Percentiles rank a stretch among this genome's conserved stretches.
phyloP scores from a whole-genome alignment of 2,329 filamentous ascomycete species.

The Zasmidium citrigriseum region DNA sequence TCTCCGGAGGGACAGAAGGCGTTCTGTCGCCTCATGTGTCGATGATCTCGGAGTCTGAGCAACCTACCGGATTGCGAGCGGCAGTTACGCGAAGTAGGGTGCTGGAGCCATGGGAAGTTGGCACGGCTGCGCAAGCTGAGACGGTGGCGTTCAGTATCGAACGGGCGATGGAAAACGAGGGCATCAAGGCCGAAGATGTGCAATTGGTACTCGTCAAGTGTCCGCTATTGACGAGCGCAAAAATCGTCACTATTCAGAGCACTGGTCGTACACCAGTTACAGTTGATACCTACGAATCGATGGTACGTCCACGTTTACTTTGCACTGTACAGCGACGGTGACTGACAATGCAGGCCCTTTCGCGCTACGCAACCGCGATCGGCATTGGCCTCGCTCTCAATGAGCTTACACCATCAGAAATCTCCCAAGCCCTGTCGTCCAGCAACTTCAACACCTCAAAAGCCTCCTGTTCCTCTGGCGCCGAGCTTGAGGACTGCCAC shows the following conservation, averaged over 20 bases:
- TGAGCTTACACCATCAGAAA: neutral
- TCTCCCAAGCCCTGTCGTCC: neutral
- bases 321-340: neutral
- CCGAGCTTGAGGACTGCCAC: slow-evolving; percentile 13
- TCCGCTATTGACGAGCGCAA: slow-evolving; percentile 12
- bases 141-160: slow-evolving; percentile 2
- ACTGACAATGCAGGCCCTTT: neutral
- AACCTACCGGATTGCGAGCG: slow-evolving; percentile 8
- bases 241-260: neutral
- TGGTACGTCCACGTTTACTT: neutral
- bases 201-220: slow-evolving; percentile 11
- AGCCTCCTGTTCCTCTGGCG: slow-evolving; percentile 11
- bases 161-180: slow-evolving; percentile 4
- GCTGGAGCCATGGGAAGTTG: slow-evolving; percentile 11
- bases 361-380: slow-evolving; percentile 10
- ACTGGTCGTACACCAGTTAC: slow-evolving; percentile 3
- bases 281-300: slow-evolving; percentile 12
- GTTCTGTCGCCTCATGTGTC: slow-evolving; percentile 11
- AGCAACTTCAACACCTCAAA: slow-evolving; percentile 6
- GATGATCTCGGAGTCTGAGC: slow-evolving; percentile 1
- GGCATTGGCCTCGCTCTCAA: slow-evolving; percentile 5
- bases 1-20: slow-evolving; percentile 14
- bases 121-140: slow-evolving; percentile 4
- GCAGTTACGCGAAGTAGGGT: slow-evolving; percentile 6
- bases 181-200: slow-evolving; percentile 5